Base-by-base conservation (phyloP, 106 monocot genomes). In the Chionographis japonica region DNA sequence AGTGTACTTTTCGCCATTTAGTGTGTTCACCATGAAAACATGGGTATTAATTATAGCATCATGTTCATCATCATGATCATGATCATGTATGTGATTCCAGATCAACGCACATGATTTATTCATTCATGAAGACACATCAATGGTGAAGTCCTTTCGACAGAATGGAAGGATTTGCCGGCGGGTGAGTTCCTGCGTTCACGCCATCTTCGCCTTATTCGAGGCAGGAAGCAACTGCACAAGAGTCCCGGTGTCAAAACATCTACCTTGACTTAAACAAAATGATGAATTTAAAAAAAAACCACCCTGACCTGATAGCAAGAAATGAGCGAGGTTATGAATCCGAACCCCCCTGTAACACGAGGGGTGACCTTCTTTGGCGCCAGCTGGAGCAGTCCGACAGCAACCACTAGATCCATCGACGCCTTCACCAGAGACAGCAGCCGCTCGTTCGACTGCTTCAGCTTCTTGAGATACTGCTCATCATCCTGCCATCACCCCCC, bases 311-410 rank as follows among this genome's bases (percentile, higher is more conserved):
- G 95, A 66, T 95, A 95, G 46, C 95, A 95, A 54, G 91, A 86
- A 59, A 91, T 95, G 56, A 95, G 88, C 1, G 94, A 95, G 69
- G 46, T 79, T 60, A 83, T 18, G 61, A 95, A 82, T n/a, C 95
- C 91, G 66, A 85, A 79, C 0, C 68, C 91, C 60, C 95, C 91
- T 0, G 88, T 95, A 6, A 95, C 86, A 38, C 95, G 95, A 37
- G 95, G 88, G 55, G 88, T 91, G 57, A 95, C 84, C 40, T 77
- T 95, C 79, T 91, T 84, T 2, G 91, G 95, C 15, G 91, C 80
- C 12, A 95, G 71, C 63, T 89, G 95, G 59, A 95, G 91, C 58
- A 95, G 79, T 49, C 95, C 95, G 46, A 85, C 65, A 37, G 91
- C 95, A 42, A 95, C 95, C 40, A 91, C 84, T 18, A 95, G 27